Evolutionary conservation across 768 basidiomycete species (phyloP).

Genomic region (Polyporus arcularius): DNA sequence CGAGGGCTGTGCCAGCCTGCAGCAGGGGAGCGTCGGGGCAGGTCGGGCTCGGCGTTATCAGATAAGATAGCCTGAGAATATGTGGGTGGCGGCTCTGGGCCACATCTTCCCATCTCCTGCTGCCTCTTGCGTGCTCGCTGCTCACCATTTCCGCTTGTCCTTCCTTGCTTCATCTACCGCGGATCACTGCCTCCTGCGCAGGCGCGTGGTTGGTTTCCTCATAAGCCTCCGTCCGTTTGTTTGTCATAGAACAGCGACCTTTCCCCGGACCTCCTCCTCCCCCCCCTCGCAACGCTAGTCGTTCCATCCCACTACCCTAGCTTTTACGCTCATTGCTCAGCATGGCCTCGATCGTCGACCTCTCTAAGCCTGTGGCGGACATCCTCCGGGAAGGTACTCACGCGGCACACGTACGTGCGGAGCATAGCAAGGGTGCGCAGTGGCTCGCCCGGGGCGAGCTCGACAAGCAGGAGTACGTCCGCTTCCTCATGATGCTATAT

Average conservation of each 20-base stretch:
- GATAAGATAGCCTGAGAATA: not conserved
- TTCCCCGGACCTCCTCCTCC: not conserved
- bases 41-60: not conserved
- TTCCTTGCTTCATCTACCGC: not conserved
- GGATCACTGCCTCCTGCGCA: constrained; percentile 18
- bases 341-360: constrained; percentile 20
- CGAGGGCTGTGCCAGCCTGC: too few species aligned
- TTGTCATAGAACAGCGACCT: not conserved
- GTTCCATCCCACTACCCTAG: not conserved
- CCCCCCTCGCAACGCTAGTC: not conserved
- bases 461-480: constrained; percentile 62
- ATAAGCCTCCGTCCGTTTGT: not conserved
- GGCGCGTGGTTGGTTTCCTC: not conserved
- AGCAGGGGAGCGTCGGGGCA: too few species aligned
- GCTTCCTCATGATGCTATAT: constrained; percentile 77
- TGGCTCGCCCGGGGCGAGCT: constrained; percentile 61
- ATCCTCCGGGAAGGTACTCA: constrained; percentile 44
- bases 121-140: not conserved
- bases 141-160: not conserved
- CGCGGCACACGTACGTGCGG: constrained; percentile 56
- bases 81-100: not conserved
- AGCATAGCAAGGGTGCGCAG: constrained; percentile 56
- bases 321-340: not conserved
- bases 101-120: not conserved
- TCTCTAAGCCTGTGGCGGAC: constrained; percentile 34